Base-by-base conservation (phyloP, 176 grass and related monocot species). In the Cenchrus purpureus region DNA sequence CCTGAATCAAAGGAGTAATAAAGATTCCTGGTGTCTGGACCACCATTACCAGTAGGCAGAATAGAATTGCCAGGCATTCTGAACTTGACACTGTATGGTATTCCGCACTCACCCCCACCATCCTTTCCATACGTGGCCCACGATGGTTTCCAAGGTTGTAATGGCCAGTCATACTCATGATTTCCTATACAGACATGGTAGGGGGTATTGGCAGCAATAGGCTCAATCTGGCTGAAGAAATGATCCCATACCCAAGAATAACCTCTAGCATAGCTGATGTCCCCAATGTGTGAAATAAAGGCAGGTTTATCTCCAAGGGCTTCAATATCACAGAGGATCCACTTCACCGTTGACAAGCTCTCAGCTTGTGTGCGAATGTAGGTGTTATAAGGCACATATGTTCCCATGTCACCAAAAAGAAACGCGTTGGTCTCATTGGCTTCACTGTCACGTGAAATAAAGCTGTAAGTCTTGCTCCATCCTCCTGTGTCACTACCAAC, bases 111-210 rank as follows among this genome's bases (percentile, higher is more conserved):
- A 19, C 97, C 97, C 7, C 97, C 31, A 52, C 97, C 88, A 34
- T 98, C 97, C 7, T 66, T 98, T 52, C 87, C 87, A 91, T 95
- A 96, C 8, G 79, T 88, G 76, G 91, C 20, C 97, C 97, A 98
- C 10, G 19, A 85, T 48, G 97, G 97, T 82, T 76, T 92, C 97
- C 97, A 96, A 82, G 97, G 97, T 81, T 99, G 97, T 29, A 43
- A 89, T 64, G 84, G 97, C 97, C 97, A 98, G 58, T 98, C 97
- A 86, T 98, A 98, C 65, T 98, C 97, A 53, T 98, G 97, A 70
- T 96, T 98, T 69, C 97, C 93, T 63, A 95, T 98, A 87, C 97
- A 98, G 16, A 98, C 93, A 90, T 98, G 97, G 84, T 95, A 98
- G 8, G 97, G 93, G 25, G 90, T 87, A 67, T 71, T 87, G 74